Evolutionary conservation across 2,329 filamentous ascomycete genomes (phyloP).

Genomic region (Ceratocystis albifundus): DNA sequence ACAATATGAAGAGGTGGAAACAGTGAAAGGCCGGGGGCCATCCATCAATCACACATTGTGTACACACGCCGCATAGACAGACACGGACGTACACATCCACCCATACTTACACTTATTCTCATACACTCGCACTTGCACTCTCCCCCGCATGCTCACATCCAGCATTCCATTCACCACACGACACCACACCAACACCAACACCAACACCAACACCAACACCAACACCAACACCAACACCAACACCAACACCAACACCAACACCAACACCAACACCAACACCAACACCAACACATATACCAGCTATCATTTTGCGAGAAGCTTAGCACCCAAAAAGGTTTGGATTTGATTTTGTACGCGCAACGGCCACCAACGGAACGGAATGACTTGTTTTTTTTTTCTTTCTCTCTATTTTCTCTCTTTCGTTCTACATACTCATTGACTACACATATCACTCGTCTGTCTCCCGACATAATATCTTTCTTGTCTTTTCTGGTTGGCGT

Average conservation of each 20-base stretch:
- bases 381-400: slow-evolving; percentile 15
- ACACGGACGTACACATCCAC: too few species aligned
- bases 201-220: background rate
- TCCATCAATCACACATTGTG: too few species aligned
- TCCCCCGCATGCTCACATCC: background rate
- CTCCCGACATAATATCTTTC: background rate
- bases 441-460: background rate
- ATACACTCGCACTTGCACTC: background rate
- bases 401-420: background rate
- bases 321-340: slow-evolving; percentile 4
- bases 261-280: background rate
- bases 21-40: background rate
- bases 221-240: background rate
- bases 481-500: background rate
- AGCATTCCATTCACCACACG: background rate
- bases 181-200: background rate
- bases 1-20: background rate
- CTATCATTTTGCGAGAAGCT: background rate
- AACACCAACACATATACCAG: background rate
- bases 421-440: background rate
- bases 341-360: slow-evolving; percentile 14
- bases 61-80: too few species aligned
- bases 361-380: slow-evolving; percentile 14
- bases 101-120: background rate
- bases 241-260: background rate